Evolutionary conservation across 352 stramenopile species (phyloP).

Genomic region (Aphanomyces cochlioides): DNA sequence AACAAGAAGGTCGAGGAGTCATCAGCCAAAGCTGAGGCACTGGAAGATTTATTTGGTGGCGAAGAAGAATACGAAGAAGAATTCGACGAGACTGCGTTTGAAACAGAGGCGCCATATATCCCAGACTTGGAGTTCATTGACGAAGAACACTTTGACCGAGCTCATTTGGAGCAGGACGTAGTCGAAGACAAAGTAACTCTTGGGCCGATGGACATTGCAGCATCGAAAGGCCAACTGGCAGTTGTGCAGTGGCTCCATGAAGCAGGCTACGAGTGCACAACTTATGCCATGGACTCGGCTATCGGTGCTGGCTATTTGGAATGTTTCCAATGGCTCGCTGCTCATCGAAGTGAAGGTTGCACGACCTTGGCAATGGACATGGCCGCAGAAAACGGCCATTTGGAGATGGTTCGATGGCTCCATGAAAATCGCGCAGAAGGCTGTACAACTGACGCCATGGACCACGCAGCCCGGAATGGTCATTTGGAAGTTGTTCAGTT

Average conservation of each 20-base stretch:
- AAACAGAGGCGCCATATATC: slow-evolving; percentile 24
- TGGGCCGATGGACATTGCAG: slow-evolving; percentile 32
- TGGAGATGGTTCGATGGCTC: slow-evolving; percentile 55
- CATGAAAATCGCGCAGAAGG: slow-evolving; percentile 48
- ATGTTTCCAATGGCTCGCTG: slow-evolving; percentile 36
- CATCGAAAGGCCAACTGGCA: slow-evolving; percentile 31
- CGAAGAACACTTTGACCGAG: slow-evolving; percentile 28
- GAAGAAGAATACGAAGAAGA: slow-evolving; percentile 26
- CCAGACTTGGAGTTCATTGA: slow-evolving; percentile 28
- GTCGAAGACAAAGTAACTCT: slow-evolving; percentile 23
- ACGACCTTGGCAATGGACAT: slow-evolving; percentile 49
- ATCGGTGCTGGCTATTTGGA: slow-evolving; percentile 31
- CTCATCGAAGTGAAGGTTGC: slow-evolving; percentile 26
- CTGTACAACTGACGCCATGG: slow-evolving; percentile 56
- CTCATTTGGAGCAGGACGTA: slow-evolving; percentile 26
- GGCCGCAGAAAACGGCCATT: slow-evolving; percentile 42
- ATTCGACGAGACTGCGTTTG: slow-evolving; percentile 20
- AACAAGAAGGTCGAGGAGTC: slow-evolving; percentile 12
- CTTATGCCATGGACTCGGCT: slow-evolving; percentile 36
- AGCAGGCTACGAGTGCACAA: slow-evolving; percentile 23
- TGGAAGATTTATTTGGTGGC: slow-evolving; percentile 29
- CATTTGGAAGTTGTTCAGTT: slow-evolving; percentile 35
- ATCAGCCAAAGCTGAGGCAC: slow-evolving; percentile 3
- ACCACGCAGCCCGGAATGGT: slow-evolving; percentile 24
- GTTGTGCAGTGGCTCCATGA: slow-evolving; percentile 34